phyloP scores from a whole-genome alignment of 768 basidiomycete genomes.

The Xerocomellus amylosporus region DNA sequence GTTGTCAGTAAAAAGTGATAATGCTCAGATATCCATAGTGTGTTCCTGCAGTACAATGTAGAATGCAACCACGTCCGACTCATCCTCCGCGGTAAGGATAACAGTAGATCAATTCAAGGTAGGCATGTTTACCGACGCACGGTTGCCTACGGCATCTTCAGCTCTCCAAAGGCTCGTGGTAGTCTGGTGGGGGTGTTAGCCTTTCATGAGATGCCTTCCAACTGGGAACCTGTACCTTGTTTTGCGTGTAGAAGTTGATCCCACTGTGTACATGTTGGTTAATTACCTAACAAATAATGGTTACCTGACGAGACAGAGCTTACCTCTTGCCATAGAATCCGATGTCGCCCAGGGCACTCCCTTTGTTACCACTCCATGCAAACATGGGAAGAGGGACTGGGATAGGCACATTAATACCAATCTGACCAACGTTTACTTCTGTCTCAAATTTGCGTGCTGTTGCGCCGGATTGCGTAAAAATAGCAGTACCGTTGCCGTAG shows the following conservation, averaged over 20 bases:
- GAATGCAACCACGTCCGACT: constrained; percentile 3
- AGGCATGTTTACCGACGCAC: constrained; percentile 86
- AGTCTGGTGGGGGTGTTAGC: constrained; percentile 52
- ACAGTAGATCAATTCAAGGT: constrained; percentile 47
- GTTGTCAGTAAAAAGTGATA: constrained; percentile 38
- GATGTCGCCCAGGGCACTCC: constrained; percentile 78
- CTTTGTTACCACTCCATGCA: constrained; percentile 95
- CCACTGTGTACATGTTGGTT: constrained; percentile 46
- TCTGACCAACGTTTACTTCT: constrained; percentile 84
- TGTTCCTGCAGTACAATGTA: constrained; percentile 4
- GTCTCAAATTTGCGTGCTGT: constrained; percentile 92
- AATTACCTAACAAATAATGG: not conserved
- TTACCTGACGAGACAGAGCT: constrained; percentile 7
- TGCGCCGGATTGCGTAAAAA: constrained; percentile 95
- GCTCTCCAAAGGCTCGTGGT: constrained; percentile 91
- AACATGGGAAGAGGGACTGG: constrained; percentile 95
- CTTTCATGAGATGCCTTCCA: not conserved
- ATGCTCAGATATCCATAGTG: not conserved
- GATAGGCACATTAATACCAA: constrained; percentile 92
- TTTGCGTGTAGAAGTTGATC: constrained; percentile 94
- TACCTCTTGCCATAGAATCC: constrained; percentile 90
- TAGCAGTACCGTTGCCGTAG: constrained; percentile 93
- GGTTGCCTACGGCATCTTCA: constrained; percentile 75
- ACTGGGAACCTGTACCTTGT: constrained; percentile 57
- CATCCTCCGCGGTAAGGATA: not conserved